phyloP scores from a whole-genome alignment of 148 eudicot genomes.

The Fagopyrum esculentum region DNA sequence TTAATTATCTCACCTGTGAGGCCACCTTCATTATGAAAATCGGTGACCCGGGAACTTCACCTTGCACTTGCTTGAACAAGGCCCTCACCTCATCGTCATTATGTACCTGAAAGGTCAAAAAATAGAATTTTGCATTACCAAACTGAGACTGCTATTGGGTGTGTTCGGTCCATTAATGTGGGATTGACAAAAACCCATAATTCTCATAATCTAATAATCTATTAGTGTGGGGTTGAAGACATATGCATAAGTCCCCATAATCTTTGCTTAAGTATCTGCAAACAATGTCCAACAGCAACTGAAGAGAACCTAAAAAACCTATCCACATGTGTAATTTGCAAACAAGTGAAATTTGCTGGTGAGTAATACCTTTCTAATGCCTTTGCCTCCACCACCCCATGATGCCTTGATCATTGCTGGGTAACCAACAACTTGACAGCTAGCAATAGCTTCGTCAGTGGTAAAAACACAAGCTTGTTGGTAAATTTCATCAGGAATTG shows the following conservation, averaged over 20 bases:
- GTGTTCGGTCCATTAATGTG: too few species aligned
- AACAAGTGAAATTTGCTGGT: neutral
- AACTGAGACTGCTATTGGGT: neutral
- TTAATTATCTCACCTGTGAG: slow-evolving; percentile 68
- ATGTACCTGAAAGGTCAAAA: slow-evolving; percentile 60
- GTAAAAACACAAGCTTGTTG: slow-evolving; percentile 80
- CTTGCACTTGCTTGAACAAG: slow-evolving; percentile 98
- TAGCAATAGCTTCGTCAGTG: slow-evolving; percentile 90
- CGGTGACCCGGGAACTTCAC: slow-evolving; percentile 99
- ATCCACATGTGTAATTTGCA: neutral
- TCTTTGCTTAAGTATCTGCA: neutral
- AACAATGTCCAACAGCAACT: neutral
- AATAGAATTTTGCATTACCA: neutral
- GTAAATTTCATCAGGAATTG: slow-evolving; percentile 85
- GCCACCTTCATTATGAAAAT: slow-evolving; percentile 98
- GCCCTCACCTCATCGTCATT: slow-evolving; percentile 98
- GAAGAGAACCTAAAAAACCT: neutral
- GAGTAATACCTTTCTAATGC: slow-evolving; percentile 85
- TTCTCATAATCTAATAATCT: too few species aligned
- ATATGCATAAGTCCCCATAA: neutral
- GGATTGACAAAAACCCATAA: too few species aligned
- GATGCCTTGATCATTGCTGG: slow-evolving; percentile 99
- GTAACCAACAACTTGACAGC: slow-evolving; percentile 94
- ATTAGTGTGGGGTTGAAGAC: too few species aligned
- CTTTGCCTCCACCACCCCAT: slow-evolving; percentile 99